Percentiles rank a stretch among this genome's conserved stretches.
Conservation (phyloP, 345 rosid genomes). For the Arabidopsis thaliana region TAIR10.1 NC_003070.9:1188001-1188500, state of each 20-base stretch:
- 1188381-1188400: slow-evolving; percentile 32
- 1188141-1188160: background rate
- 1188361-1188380: slow-evolving; percentile 32
- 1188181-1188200: slow-evolving; percentile 20
- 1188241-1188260: slow-evolving; percentile 1
- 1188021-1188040: background rate
- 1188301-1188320: slow-evolving; percentile 40
- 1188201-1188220: slow-evolving; percentile 6
- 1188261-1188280: slow-evolving; percentile 26
- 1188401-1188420: slow-evolving; percentile 44
- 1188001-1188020: background rate
- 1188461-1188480: slow-evolving; percentile 13
- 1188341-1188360: slow-evolving; percentile 18
- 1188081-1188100: background rate
- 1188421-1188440: slow-evolving; percentile 22
- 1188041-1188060: slow-evolving; percentile 4
- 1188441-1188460: slow-evolving; percentile 19
- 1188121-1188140: background rate
- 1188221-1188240: slow-evolving; percentile 15
- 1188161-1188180: background rate
- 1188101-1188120: background rate
- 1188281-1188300: slow-evolving; percentile 27
- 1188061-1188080: background rate
- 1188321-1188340: slow-evolving; percentile 31
- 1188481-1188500: slow-evolving; percentile 24